Evolutionary conservation across 108 stramenopile species (phyloP), one percentile per base, ranked within the genome.

Genomic region (Cyclotella choctawhatcheeana): DNA sequence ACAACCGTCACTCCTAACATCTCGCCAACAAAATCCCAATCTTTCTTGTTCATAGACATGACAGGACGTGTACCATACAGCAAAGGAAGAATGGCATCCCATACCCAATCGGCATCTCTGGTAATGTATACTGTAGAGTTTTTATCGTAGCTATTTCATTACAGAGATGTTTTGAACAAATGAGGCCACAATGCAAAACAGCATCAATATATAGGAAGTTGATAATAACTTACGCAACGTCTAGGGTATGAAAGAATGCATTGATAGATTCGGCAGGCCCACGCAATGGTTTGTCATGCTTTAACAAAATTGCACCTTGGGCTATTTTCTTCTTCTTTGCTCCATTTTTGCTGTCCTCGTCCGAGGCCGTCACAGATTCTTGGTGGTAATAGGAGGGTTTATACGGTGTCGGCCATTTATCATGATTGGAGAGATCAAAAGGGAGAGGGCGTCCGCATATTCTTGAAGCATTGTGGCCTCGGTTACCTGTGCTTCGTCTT

Each of bases 131-230:
- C 37, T 8, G 35, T 5, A 43, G 37, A 60, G 21, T 60, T 60
- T 40, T 43, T 22, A 21, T 60, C 59, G 21, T 60, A 60, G 1
- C n/a, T n/a, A n/a, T n/a, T n/a, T n/a, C n/a, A n/a, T n/a, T n/a
- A n/a, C n/a, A n/a, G n/a, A n/a, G n/a, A n/a, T n/a, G n/a, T n/a
- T n/a, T n/a, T n/a, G n/a, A n/a, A n/a, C n/a, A n/a, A n/a, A n/a
- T n/a, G n/a, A n/a, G n/a, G n/a, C n/a, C n/a, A n/a, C n/a, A n/a
- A n/a, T n/a, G n/a, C n/a, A n/a, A n/a, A n/a, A n/a, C n/a, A n/a
- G n/a, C n/a, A n/a, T n/a, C n/a, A n/a, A n/a, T n/a, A n/a, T n/a
- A n/a, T n/a, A n/a, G n/a, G n/a, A n/a, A n/a, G n/a, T n/a, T n/a
- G n/a, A n/a, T n/a, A n/a, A n/a, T n/a, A n/a, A n/a, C n/a, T n/a